Evolutionary conservation across 768 basidiomycete genomes (phyloP), one percentile per base, ranked within the genome.

Genomic region (Floccularia luteovirens): DNA sequence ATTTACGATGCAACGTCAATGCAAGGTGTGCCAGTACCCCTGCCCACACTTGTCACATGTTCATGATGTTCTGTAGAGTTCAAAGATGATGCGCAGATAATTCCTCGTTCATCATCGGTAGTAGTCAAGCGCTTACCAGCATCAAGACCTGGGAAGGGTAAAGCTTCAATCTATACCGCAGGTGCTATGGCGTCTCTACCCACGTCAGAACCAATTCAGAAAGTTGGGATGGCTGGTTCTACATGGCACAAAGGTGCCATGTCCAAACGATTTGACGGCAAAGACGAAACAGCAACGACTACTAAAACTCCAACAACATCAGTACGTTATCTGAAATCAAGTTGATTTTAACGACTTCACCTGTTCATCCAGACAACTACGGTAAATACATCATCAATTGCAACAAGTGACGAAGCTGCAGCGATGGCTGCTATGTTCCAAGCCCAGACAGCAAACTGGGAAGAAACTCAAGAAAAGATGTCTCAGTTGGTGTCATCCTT

Each of bases 401-500:
- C 71, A 2, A 69, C 74, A 47, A 75, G 78, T 36, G 94, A 96
- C 47, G 96, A 98, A 59, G 88, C 85, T 22, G 88, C 85, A n/a
- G 85, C 90, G 24, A 88, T 99, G 73, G 86, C 84, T n/a, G 93
- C 93, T 51, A 96, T 99, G 89, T 93, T 98, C 61, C 84, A 89
- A 61, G 87, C 87, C 44, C 88, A 91, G 63, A 81, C 82, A 28
- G 82, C 88, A 48, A 89, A 92, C 63, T 99, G 94, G 96, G 87
- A 96, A 70, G 88, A 93, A 75, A 85, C 92, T 56, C 91, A 97
- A 69, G 92, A 97, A 74, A 91, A 94, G 75, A 97, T 99, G 93
- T 86, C 92, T 58, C 83, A 90, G 96, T 99, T 72, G 72, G 93
- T 92, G 70, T 78, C 66, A 67, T 70, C 72, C 73, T 58, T 60